Conservation (phyloP, 805 yeast species). For the Saturnispora mendoncae region DNA sequence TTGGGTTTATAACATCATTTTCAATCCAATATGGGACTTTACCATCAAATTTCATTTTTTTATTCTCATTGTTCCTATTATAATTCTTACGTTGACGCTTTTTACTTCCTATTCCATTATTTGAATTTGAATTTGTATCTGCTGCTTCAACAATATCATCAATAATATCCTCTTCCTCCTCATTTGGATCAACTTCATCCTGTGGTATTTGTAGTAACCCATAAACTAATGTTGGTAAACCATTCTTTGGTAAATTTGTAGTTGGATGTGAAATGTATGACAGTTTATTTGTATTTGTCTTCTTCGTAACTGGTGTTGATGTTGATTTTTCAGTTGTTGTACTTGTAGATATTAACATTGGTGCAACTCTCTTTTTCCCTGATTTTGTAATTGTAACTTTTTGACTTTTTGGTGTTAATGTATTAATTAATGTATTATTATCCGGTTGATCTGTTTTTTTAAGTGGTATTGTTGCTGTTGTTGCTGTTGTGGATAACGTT, state of each 20-base stretch:
- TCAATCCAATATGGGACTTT: slow-evolving; percentile 21
- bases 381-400: slow-evolving; percentile 59
- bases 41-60: neutral
- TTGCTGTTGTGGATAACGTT: neutral
- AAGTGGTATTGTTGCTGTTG: slow-evolving; percentile 5
- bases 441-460: neutral
- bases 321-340: no score
- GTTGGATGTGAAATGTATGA: slow-evolving; percentile 7
- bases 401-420: slow-evolving; percentile 27
- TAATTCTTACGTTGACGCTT: slow-evolving; percentile 24
- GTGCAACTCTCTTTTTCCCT: slow-evolving; percentile 70
- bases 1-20: slow-evolving; percentile 21
- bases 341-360: slow-evolving; percentile 53
- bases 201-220: slow-evolving; percentile 39
- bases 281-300: neutral
- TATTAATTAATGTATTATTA: slow-evolving; percentile 6
- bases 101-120: neutral
- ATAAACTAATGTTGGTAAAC: slow-evolving; percentile 55
- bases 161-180: slow-evolving; percentile 35
- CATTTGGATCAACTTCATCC: slow-evolving; percentile 24
- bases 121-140: slow-evolving; percentile 23
- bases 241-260: slow-evolving; percentile 47
- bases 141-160: slow-evolving; percentile 33
- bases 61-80: slow-evolving; percentile 1
- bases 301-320: slow-evolving; percentile 14